A percentile compares a stretch with the other conserved stretches of the same genome.
phyloP scores from a whole-genome alignment of 2,329 filamentous ascomycete genomes.

The Stemphylium beticola region DNA sequence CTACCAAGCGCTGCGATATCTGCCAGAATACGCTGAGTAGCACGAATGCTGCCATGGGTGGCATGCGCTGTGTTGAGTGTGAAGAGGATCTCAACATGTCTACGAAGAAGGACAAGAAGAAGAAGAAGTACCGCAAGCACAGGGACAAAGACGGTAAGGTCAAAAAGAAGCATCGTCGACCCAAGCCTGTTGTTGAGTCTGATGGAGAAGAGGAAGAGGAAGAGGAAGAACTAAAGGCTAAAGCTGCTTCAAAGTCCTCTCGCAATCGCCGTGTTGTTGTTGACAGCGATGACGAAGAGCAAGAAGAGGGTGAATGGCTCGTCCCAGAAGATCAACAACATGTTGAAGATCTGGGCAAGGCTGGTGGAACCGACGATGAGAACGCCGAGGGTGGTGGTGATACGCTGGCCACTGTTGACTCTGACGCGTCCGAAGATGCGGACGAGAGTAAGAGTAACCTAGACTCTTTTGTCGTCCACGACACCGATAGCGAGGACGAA shows the following conservation, averaged over 20 bases:
- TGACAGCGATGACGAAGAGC: slow-evolving; percentile 71
- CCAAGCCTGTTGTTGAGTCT: slow-evolving; percentile 34
- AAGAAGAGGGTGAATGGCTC: slow-evolving; percentile 76
- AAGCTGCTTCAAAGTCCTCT: slow-evolving; percentile 21
- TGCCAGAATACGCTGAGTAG: slow-evolving; percentile 73
- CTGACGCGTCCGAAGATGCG: slow-evolving; percentile 67
- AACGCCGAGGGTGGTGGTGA: slow-evolving; percentile 87
- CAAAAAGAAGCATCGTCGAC: slow-evolving; percentile 44
- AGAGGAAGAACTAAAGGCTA: slow-evolving; percentile 22
- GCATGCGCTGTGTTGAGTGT: slow-evolving; percentile 74
- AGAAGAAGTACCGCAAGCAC: slow-evolving; percentile 56
- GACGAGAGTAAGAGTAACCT: slow-evolving; percentile 50
- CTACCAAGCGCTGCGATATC: slow-evolving; percentile 79
- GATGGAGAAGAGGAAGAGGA: slow-evolving; percentile 36
- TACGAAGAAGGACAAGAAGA: slow-evolving; percentile 45
- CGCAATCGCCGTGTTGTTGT: slow-evolving; percentile 56
- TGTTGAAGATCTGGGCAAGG: slow-evolving; percentile 69
- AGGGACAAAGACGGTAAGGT: slow-evolving; percentile 33
- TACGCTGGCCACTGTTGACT: slow-evolving; percentile 75
- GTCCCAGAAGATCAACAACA: slow-evolving; percentile 71
- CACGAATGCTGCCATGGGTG: slow-evolving; percentile 60
- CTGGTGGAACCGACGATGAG: slow-evolving; percentile 86
- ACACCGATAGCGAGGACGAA: slow-evolving; percentile 50
- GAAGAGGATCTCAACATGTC: slow-evolving; percentile 71
- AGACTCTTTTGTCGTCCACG: slow-evolving; percentile 47